Evolutionary conservation across 2,329 filamentous ascomycete genomes (phyloP).

Genomic region (Rhynchosporium secalis): DNA sequence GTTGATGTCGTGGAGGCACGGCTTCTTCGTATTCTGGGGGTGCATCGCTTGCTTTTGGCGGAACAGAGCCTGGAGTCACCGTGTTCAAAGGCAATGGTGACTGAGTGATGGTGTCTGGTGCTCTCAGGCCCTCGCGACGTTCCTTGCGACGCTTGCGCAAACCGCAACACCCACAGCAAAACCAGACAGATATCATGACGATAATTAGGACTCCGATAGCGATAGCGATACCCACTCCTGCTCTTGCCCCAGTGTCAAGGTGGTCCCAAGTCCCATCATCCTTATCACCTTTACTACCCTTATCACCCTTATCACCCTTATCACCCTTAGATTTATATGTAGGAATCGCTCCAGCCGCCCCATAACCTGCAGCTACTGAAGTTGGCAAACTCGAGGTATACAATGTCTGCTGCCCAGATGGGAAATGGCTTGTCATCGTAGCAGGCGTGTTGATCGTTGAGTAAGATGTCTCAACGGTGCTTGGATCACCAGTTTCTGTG

Average conservation of each 20-base stretch:
- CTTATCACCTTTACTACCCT: not conserved
- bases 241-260: slow-evolving; percentile 20
- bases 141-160: slow-evolving; percentile 16
- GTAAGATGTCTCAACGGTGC: not conserved
- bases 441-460: not conserved
- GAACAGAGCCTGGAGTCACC: not conserved
- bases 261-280: slow-evolving; percentile 11
- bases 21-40: slow-evolving; percentile 33
- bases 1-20: slow-evolving; percentile 27
- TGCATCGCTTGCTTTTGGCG: slow-evolving; percentile 19
- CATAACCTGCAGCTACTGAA: not conserved
- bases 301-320: not conserved
- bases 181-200: slow-evolving; percentile 24
- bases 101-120: slow-evolving; percentile 6
- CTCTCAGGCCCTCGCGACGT: slow-evolving; percentile 10
- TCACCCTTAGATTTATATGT: not conserved
- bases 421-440: not conserved
- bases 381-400: not conserved
- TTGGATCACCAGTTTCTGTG: not conserved
- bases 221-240: slow-evolving; percentile 14
- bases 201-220: slow-evolving; percentile 23
- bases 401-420: not conserved
- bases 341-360: no score
- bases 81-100: slow-evolving; percentile 17
- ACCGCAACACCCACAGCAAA: slow-evolving; percentile 32